Evolutionary conservation across 2,329 filamentous ascomycete genomes (phyloP).

Genomic region (Cyanodermella asteris): DNA sequence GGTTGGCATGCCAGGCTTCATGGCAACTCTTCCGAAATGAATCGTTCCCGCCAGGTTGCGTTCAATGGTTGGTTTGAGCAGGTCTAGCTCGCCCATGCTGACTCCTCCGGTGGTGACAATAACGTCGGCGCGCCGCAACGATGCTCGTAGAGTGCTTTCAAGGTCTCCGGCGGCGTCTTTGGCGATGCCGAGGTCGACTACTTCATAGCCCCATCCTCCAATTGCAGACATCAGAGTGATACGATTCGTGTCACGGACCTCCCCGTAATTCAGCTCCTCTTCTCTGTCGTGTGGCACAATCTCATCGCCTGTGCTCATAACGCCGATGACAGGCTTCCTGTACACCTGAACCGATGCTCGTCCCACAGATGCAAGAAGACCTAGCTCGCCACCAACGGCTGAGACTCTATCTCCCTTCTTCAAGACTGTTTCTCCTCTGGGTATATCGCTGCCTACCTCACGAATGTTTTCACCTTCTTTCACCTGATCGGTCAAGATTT

Average conservation of each 20-base stretch:
- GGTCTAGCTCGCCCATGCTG: conserved; percentile 92
- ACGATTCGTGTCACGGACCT: conserved; percentile 85
- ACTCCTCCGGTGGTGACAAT: conserved; percentile 87
- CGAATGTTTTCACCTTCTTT: conserved; percentile 68
- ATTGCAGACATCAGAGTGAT: conserved; percentile 68
- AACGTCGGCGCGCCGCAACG: conserved; percentile 53
- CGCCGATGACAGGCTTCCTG: conserved; percentile 55
- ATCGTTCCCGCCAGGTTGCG: conserved; percentile 74
- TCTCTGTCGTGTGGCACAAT: conserved; percentile 53
- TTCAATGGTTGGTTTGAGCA: conserved; percentile 91
- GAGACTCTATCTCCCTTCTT: conserved; percentile 63
- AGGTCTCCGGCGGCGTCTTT: conserved; percentile 49
- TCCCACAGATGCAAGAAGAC: conserved; percentile 69
- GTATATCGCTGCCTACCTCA: conserved; percentile 74
- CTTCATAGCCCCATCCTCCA: conserved; percentile 50
- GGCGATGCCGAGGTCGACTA: conserved; percentile 70
- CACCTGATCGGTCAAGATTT: conserved; percentile 61
- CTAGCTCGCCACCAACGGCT: conserved; percentile 73
- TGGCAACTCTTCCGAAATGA: conserved; percentile 84
- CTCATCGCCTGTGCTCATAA: conserved; percentile 88
- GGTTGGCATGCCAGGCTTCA: conserved; percentile 97
- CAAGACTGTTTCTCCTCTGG: conserved; percentile 46
- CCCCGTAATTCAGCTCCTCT: conserved; percentile 45
- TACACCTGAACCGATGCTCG: conserved; percentile 49
- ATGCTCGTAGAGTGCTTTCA: conserved; percentile 54